Evolutionary conservation across 176 grass and related monocot species (phyloP), one percentile per base, ranked within the genome.

Genomic region (Microstegium vimineum): DNA sequence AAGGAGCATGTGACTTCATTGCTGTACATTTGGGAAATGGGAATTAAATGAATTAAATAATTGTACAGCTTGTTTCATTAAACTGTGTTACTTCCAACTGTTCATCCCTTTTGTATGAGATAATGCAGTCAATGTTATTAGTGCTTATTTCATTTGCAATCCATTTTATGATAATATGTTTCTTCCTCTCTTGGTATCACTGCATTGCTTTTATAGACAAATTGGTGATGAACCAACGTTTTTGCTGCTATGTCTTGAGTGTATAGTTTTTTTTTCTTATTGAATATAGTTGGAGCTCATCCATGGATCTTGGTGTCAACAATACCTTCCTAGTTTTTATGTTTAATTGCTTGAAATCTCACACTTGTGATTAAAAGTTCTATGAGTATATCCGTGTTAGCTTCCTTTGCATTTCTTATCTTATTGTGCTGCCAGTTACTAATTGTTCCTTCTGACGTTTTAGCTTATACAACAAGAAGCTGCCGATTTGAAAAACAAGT

Each of bases 381-480:
- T 46, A 5, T 46, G 69, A 26, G 40, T 47, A 33, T 66, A 49
- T 66, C n/a, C 37, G 10, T 76, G 47, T 32, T 18, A 69, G 22
- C 17, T 76, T 65, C 25, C 46, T 57, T 63, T 74, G 76, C 63
- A 77, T 35, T 52, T 16, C 67, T 79, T 52, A 52, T 57, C 49
- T 37, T 62, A 38, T 73, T 63, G 27, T 35, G 49, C 15, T 80
- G 36, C 74, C 46, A 52, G 34, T 66, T 82, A 32, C 81, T 82
- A 57, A 78, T 25, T 69, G 18, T 80, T 83, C 10, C 2, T 52
- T 88, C 56, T 75, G 20, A 28, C 82, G 15, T 94, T 89, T 87
- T 74, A 98, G 96, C 79, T 93, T 88, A 95, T 98, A 71, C 76
- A 91, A 77, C 78, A 90, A 88, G 96, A 98, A 91, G 92, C 92